Percentiles rank a stretch among this genome's conserved stretches.
These are phyloP conservation scores for Decorospora gaudefroyi DNA, from an alignment of 2,329 filamentous ascomycete genomes.

Conservation along the genomic window DNA sequence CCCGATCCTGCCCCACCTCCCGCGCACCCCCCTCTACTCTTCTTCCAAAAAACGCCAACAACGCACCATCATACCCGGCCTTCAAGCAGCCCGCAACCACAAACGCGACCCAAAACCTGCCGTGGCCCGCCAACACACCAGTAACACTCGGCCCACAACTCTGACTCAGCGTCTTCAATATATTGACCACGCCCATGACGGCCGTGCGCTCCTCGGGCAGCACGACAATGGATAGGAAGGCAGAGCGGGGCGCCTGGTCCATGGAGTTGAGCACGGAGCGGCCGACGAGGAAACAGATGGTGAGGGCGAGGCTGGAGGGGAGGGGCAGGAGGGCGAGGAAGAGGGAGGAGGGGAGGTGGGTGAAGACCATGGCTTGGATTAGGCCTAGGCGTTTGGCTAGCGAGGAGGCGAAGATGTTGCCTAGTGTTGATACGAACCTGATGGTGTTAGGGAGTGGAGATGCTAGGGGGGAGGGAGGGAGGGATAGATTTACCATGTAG, in stretches of 20 bases:
- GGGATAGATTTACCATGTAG: conserved; percentile 43
- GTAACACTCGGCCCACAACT: conserved; percentile 44
- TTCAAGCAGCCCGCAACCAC: conserved; percentile 46
- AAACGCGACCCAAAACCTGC: conserved; percentile 48
- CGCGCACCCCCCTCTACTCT: too few relatives aligned
- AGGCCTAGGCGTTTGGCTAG: conserved; percentile 67
- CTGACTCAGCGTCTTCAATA: conserved; percentile 45
- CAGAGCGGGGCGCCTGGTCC: conserved; percentile 47
- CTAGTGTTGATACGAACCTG: conserved; percentile 40
- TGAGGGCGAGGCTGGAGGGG: conserved; percentile 29
- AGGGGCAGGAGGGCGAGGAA: conserved; percentile 42
- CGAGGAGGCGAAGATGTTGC: conserved; percentile 40
- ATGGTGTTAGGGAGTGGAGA: conserved; percentile 1
- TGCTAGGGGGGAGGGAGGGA: too few relatives aligned
- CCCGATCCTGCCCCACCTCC: too few relatives aligned
- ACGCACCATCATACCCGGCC: conserved; percentile 42
- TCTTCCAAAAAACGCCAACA: conserved; percentile 45
- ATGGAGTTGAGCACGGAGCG: conserved; percentile 44
- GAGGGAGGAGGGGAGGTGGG: conserved; percentile 44
- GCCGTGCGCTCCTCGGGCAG: conserved; percentile 45
- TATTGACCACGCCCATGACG: conserved; percentile 49
- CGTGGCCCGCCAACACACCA: conserved; percentile 41
- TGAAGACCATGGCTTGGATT: conserved; percentile 52
- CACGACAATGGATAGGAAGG: conserved; percentile 44
- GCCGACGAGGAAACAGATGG: conserved; percentile 40